phyloP scores from a whole-genome alignment of 1,139 yeast genomes.

The Blastobotrys raffinosifermentans region DNA sequence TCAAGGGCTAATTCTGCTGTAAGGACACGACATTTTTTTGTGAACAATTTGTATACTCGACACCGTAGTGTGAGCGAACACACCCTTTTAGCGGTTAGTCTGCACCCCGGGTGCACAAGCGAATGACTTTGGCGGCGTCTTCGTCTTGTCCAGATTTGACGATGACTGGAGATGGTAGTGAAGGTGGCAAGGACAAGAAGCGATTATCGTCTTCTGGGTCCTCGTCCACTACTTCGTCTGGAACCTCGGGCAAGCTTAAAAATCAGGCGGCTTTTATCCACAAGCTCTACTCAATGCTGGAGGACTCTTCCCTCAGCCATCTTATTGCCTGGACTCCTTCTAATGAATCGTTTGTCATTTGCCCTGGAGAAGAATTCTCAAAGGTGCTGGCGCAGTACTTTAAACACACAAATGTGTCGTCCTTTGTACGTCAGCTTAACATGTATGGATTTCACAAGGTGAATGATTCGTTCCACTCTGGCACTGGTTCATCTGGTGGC shows the following conservation, averaged over 20 bases:
- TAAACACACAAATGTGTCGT: constrained; percentile 90
- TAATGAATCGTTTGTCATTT: constrained; percentile 40
- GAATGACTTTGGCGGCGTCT: constrained; percentile 3
- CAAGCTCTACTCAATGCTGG: constrained; percentile 54
- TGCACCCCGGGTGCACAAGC: no score
- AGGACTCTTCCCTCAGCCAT: constrained; percentile 44
- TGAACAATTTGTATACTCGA: no score
- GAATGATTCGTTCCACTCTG: constrained; percentile 27
- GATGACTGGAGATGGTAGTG: no score
- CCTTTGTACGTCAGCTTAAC: constrained; percentile 90
- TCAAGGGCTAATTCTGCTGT: no score
- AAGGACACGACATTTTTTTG: no score
- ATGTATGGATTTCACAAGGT: constrained; percentile 99
- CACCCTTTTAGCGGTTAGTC: no score
- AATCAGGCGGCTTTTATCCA: constrained; percentile 53
- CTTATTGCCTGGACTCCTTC: constrained; percentile 77
- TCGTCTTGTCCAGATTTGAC: constrained; percentile 1
- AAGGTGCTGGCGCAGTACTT: constrained; percentile 79
- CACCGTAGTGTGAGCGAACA: no score
- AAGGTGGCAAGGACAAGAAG: no score
- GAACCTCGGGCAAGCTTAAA: constrained; percentile 15
- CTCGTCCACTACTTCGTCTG: no score
- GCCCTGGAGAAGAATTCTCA: constrained; percentile 40
- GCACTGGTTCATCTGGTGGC: constrained; percentile 14
- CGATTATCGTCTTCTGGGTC: no score